Percentiles rank a stretch among this genome's conserved stretches.
These are phyloP conservation scores for Theileria sp. DNA, from an alignment of 169 alveolate species.

Conservation along the genomic window DNA sequence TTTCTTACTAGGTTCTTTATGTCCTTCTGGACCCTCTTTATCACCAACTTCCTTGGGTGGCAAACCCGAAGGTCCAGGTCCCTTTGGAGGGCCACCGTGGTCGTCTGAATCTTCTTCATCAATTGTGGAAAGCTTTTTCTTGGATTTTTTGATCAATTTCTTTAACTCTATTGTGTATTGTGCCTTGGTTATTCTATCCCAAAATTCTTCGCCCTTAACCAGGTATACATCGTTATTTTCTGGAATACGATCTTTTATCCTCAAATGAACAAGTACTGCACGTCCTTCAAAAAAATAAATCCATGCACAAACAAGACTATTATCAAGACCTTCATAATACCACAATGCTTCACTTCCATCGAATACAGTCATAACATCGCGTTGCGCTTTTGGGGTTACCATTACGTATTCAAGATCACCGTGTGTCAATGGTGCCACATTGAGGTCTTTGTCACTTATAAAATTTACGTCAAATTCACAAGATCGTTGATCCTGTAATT, in stretches of 20 bases:
- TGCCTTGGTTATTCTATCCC: background rate
- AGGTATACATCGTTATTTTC: background rate
- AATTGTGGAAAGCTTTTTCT: background rate
- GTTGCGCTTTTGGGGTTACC: background rate
- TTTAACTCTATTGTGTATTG: background rate
- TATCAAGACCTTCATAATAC: constrained; percentile 6
- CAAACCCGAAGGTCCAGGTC: background rate
- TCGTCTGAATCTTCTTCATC: background rate
- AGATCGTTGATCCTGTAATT: background rate
- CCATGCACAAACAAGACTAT: background rate
- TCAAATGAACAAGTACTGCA: background rate
- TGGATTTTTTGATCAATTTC: background rate
- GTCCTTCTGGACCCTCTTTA: background rate
- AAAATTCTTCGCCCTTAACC: background rate
- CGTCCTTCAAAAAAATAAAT: background rate
- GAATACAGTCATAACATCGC: background rate
- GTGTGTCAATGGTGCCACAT: background rate
- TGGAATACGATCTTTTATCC: background rate
- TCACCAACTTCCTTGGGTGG: background rate
- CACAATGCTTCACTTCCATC: background rate
- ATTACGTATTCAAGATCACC: background rate
- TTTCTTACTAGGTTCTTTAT: background rate
- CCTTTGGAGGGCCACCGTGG: background rate
- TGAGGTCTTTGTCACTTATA: background rate
- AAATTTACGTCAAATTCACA: background rate